A percentile compares a stretch with the other conserved stretches of the same genome.
Evolutionary conservation across 2,329 filamentous ascomycete genomes (phyloP).

Genomic region (Dactylonectria macrodidyma): DNA sequence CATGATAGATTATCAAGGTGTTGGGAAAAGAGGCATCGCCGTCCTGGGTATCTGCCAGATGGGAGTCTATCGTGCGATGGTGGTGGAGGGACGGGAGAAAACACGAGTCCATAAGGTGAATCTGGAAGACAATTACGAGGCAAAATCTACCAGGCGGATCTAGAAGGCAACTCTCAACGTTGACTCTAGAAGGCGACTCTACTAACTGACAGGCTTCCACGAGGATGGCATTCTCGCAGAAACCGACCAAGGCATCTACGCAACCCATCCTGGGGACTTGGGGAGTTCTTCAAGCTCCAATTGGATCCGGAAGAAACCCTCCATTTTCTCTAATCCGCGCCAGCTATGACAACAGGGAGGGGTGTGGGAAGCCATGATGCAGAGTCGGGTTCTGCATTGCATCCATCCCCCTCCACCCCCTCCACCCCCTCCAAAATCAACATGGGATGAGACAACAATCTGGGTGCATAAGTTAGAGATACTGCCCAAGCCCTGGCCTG

Average conservation of each 20-base stretch:
- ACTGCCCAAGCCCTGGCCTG: constrained; percentile 1
- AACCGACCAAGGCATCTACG: neutral
- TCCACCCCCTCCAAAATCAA: constrained; percentile 10
- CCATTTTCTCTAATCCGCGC: neutral
- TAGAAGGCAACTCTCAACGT: too few relatives aligned
- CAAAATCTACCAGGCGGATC: too few relatives aligned
- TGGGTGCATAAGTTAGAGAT: constrained; percentile 25
- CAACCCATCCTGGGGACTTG: neutral
- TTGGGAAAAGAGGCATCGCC: neutral
- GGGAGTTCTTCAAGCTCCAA: neutral
- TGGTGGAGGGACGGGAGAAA: constrained; percentile 2
- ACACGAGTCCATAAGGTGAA: neutral
- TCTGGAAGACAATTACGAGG: too few relatives aligned
- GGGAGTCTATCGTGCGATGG: neutral
- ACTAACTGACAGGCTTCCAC: too few relatives aligned
- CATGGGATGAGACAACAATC: constrained; percentile 18
- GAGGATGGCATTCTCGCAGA: constrained; percentile 1
- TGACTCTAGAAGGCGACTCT: too few relatives aligned
- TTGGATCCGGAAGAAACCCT: constrained; percentile 4
- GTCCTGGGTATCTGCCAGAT: neutral
- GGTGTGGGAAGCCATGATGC: constrained; percentile 3
- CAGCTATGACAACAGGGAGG: neutral
- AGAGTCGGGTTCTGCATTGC: neutral
- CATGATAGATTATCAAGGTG: neutral
- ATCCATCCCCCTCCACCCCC: neutral